Evolutionary conservation across 169 alveolate genomes (phyloP), one percentile per base, ranked within the genome.

Genomic region (Plasmodium gonderi): DNA sequence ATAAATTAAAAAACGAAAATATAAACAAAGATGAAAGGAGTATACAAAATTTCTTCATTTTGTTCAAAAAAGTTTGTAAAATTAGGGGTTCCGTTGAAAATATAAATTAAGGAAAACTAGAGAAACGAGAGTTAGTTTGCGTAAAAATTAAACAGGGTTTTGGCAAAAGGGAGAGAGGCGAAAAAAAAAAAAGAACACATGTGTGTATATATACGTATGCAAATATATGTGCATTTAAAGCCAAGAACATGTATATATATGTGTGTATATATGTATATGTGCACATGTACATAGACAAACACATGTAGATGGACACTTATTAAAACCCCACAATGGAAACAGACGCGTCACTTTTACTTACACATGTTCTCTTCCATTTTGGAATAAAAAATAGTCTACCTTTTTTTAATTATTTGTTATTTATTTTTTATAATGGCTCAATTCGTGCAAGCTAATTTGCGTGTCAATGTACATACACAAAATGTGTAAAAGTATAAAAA

Each of bases 1-100:
- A 68, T 9, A 82, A 20, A 33, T 54, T 23, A 29, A 68, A 82
- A 82, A 68, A 69, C 12, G 40, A 65, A 20, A 80, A 82, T 12
- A 60, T 36, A 60, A 60, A 60, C 36, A 42, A 68, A 75, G 44
- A 67, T 68, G 12, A 68, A 45, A 26, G 42, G 44, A 67, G 76
- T 44, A 79, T 9, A 44, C 23, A 69, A n/a, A 75, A 4, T 9
- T 44, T 6, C 51, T 54, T 44, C 91, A 82, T 82, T 31, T 45
- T 69, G 29, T 51, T n/a, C 12, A 78, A 67, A 82, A 60, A 60
- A 36, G 12, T 1, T 75, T 51, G 20, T 12, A 79, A 78, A 51
- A 47, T 9, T 47, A 40, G 67, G 42, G 12, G 9, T 45, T 20
- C 6, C n/a, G 17, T 17, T 60, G 72, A 36, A 60, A 60, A 60